A percentile compares a stretch with the other conserved stretches of the same genome.
Evolutionary conservation across 1,284 basidiomycete genomes (phyloP).

Genomic region (Tilletia walkeri): DNA sequence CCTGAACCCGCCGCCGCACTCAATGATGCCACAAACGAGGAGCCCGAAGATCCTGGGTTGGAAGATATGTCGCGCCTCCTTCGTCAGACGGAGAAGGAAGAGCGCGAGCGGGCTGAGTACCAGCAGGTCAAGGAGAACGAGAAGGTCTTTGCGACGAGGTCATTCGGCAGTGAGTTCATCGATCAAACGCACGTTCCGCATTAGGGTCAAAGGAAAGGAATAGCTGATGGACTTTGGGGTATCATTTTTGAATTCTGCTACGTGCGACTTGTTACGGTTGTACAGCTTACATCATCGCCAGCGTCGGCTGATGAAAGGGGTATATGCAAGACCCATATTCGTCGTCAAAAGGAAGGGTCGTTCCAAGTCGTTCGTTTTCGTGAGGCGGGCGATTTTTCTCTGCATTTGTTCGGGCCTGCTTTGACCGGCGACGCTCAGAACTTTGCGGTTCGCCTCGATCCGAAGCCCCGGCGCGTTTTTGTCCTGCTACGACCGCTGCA

Average conservation of each 20-base stretch:
- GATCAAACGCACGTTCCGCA: neutral
- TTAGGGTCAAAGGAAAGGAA: neutral
- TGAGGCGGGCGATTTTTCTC: no score
- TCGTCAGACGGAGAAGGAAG: slow-evolving; percentile 34
- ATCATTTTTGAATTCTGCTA: neutral
- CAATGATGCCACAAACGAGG: slow-evolving; percentile 8
- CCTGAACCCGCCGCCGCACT: neutral
- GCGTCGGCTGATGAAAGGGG: slow-evolving; percentile 1
- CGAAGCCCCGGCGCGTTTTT: slow-evolving; percentile 4
- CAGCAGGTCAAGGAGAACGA: slow-evolving; percentile 28
- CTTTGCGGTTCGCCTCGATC: slow-evolving; percentile 8
- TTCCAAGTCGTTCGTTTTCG: no score
- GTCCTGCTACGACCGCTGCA: slow-evolving; percentile 29
- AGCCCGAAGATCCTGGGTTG: slow-evolving; percentile 21
- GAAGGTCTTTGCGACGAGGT: slow-evolving; percentile 36
- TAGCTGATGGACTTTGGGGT: neutral
- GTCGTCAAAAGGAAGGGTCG: no score
- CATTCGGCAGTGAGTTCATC: slow-evolving; percentile 35
- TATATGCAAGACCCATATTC: neutral
- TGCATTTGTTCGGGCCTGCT: no score
- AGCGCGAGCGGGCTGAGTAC: slow-evolving; percentile 34
- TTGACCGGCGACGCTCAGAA: neutral
- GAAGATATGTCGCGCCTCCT: slow-evolving; percentile 29
- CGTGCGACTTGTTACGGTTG: neutral
- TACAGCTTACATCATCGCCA: slow-evolving; percentile 7